A percentile compares a stretch with the other conserved stretches of the same genome.
Evolutionary conservation across 208 protist genomes (phyloP).

Genomic region (Crithidia bombi): DNA sequence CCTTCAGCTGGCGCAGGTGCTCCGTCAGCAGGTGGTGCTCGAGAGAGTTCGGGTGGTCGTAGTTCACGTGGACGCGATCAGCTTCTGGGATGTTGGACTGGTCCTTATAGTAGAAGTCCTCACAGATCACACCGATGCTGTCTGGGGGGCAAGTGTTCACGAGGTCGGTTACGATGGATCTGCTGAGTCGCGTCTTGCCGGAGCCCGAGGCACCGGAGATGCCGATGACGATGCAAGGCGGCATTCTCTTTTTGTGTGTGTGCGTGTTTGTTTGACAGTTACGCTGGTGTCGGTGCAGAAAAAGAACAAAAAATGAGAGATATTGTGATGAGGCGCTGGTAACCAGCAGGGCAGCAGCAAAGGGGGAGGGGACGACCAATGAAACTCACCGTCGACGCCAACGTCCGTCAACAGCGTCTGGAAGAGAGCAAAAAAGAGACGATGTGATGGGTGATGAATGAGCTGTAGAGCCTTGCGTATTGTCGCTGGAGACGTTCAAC

Average conservation of each 20-base stretch:
- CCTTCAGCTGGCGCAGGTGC: constrained; percentile 61
- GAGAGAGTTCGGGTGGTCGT: constrained; percentile 82
- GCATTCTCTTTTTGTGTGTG: too few relatives aligned
- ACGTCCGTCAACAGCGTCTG: too few relatives aligned
- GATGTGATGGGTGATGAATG: too few relatives aligned
- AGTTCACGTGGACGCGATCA: constrained; percentile 38
- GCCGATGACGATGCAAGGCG: constrained; percentile 65
- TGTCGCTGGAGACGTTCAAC: too few relatives aligned
- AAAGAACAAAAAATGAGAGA: constrained; percentile 6
- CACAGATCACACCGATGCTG: constrained; percentile 74
- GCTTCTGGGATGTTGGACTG: constrained; percentile 30
- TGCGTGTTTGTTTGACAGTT: too few relatives aligned
- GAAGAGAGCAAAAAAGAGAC: too few relatives aligned
- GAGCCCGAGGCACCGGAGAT: constrained; percentile 84
- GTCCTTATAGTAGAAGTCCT: constrained; percentile 90
- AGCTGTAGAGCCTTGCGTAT: too few relatives aligned
- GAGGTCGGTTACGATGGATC: constrained; percentile 68
- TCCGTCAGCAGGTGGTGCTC: constrained; percentile 70
- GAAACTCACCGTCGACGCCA: too few relatives aligned
- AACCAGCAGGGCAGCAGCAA: too few relatives aligned
- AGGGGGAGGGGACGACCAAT: background rate
- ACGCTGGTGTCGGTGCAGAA: constrained; percentile 6
- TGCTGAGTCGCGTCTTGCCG: constrained; percentile 79
- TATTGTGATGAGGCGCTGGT: too few relatives aligned
- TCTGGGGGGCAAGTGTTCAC: constrained; percentile 38